Conservation (phyloP, 2,329 filamentous ascomycete genomes). For the Stemphylium lycopersici region DNA sequence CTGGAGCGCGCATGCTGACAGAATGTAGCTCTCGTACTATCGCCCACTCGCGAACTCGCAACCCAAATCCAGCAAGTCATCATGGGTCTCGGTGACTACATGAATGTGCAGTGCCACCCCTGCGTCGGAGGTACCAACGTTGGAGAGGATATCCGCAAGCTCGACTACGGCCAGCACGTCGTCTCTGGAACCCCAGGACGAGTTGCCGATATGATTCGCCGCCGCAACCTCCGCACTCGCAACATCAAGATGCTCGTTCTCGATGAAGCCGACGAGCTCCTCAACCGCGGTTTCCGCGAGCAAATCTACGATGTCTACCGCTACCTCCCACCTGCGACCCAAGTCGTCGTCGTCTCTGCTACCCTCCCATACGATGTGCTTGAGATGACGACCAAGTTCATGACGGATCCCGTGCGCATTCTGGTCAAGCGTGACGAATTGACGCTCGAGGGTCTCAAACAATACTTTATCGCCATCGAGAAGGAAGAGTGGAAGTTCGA, state of each 20-base stretch:
- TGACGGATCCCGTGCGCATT: slow-evolving; percentile 96
- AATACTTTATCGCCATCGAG: slow-evolving; percentile 99
- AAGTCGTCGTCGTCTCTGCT: slow-evolving; percentile 97
- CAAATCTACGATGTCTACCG: slow-evolving; percentile 99
- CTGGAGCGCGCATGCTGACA: slow-evolving; percentile 17
- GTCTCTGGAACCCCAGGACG: slow-evolving; percentile 97
- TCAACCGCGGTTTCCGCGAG: slow-evolving; percentile 95
- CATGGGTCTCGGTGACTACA: slow-evolving; percentile 99
- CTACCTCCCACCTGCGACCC: slow-evolving; percentile 92
- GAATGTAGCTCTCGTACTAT: slow-evolving; percentile 78
- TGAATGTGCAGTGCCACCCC: slow-evolving; percentile 99
- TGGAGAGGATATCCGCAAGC: slow-evolving; percentile 95
- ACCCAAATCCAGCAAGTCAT: slow-evolving; percentile 99
- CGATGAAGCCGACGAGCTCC: slow-evolving; percentile 77
- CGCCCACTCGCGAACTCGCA: slow-evolving; percentile 93
- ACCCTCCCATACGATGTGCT: slow-evolving; percentile 97
- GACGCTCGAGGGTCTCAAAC: slow-evolving; percentile 95
- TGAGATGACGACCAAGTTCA: slow-evolving; percentile 99
- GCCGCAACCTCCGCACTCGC: slow-evolving; percentile 73
- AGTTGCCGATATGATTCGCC: slow-evolving; percentile 84
- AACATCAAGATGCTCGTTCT: slow-evolving; percentile 81
- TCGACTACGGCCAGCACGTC: slow-evolving; percentile 97
- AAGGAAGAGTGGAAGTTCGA: slow-evolving; percentile 99
- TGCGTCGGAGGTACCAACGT: slow-evolving; percentile 99
- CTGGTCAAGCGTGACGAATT: slow-evolving; percentile 98